Evolutionary conservation across 306 rosid species (phyloP).

Genomic region (Medicago ruthenica): DNA sequence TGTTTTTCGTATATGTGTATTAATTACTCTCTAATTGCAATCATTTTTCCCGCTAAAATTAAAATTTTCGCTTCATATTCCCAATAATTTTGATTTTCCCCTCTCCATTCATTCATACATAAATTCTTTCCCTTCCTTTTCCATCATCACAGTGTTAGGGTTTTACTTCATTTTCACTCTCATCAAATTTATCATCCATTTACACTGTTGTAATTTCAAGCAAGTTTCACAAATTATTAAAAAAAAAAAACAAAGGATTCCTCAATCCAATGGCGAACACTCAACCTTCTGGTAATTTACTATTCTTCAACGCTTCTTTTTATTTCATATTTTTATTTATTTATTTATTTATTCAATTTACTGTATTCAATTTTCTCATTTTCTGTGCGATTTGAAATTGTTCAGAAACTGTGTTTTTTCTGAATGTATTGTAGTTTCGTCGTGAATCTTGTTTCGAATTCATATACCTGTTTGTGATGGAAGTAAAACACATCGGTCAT

Average conservation of each 20-base stretch:
- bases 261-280: slow-evolving; percentile 43
- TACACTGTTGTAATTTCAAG: neutral
- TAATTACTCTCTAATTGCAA: fast-evolving
- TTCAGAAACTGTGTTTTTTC: neutral
- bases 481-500: neutral
- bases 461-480: neutral
- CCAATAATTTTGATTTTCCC: slow-evolving; percentile 36
- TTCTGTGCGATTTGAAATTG: neutral
- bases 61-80: slow-evolving; percentile 17
- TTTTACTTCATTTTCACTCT: slow-evolving; percentile 27
- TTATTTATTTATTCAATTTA: neutral
- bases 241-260: neutral
- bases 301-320: neutral
- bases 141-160: slow-evolving; percentile 38
- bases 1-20: fast-evolving
- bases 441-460: slow-evolving; percentile 15
- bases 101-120: slow-evolving; percentile 14
- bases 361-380: neutral
- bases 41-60: slow-evolving; percentile 51
- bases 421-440: slow-evolving; percentile 6
- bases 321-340: neutral
- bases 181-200: slow-evolving; percentile 14
- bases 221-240: neutral
- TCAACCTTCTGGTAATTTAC: slow-evolving; percentile 42
- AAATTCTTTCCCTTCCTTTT: slow-evolving; percentile 7